A percentile compares a stretch with the other conserved stretches of the same genome.
Evolutionary conservation across 1,139 yeast species (phyloP).

Genomic region (Pichia sp.): DNA sequence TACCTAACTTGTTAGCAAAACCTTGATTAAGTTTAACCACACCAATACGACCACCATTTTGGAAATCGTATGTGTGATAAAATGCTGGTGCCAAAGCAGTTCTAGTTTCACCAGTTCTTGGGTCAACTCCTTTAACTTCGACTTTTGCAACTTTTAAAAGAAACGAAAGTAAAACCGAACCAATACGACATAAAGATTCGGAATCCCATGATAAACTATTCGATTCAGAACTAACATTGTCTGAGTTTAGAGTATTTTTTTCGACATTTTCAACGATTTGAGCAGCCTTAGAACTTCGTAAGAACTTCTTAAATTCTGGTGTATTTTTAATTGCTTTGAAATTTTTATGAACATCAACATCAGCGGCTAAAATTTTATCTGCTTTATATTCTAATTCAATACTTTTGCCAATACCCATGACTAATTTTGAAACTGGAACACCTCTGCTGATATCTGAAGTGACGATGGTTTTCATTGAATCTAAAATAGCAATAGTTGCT

Average conservation of each 20-base stretch:
- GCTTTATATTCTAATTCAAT: conserved; percentile 79
- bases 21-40: conserved; percentile 70
- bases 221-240: conserved; percentile 13
- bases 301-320: conserved; percentile 39
- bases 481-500: conserved; percentile 79
- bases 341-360: conserved; percentile 40
- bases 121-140: conserved; percentile 70
- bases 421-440: conserved; percentile 78
- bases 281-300: conserved; percentile 30
- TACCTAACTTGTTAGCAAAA: conserved; percentile 59
- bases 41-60: conserved; percentile 74
- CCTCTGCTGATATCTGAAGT: conserved; percentile 80
- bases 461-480: conserved; percentile 59
- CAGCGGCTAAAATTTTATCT: conserved; percentile 53
- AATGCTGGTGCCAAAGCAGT: conserved; percentile 83
- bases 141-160: conserved; percentile 79
- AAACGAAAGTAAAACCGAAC: conserved; percentile 70
- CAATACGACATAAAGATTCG: conserved; percentile 68
- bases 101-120: conserved; percentile 60
- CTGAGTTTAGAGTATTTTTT: conserved; percentile 11
- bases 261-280: conserved; percentile 24
- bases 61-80: conserved; percentile 78
- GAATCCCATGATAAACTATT: conserved; percentile 47
- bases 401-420: conserved; percentile 75
- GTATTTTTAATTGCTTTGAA: conserved; percentile 30